Evolutionary conservation across 371 early-diverging fungal genomes (phyloP).

Genomic region (Saksenaea vasiformis): DNA sequence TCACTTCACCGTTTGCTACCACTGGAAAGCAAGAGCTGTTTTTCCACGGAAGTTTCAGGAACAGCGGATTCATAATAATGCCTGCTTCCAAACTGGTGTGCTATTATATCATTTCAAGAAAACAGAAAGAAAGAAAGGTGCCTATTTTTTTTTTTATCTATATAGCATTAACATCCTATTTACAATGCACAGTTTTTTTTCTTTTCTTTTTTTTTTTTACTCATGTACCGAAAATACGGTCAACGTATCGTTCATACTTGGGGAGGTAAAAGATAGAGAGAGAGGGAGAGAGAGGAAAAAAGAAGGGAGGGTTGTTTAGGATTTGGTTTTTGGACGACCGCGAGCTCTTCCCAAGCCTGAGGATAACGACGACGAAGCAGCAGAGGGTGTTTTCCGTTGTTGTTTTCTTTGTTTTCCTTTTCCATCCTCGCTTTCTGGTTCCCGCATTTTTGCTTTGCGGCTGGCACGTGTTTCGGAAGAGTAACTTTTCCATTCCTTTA

Average conservation of each 20-base stretch:
- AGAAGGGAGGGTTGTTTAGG: slow-evolving; percentile 9
- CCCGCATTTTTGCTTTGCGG: slow-evolving; percentile 33
- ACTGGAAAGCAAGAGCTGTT: no score
- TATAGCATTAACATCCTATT: no score
- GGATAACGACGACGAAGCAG: background rate
- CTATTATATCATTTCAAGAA: no score
- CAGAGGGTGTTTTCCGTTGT: background rate
- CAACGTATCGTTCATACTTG: background rate
- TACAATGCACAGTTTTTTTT: background rate
- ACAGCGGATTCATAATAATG: no score
- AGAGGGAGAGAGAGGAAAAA: background rate
- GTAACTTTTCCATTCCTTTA: slow-evolving; percentile 54
- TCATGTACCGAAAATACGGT: background rate
- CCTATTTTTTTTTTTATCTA: no score
- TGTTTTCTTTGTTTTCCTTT: slow-evolving; percentile 1
- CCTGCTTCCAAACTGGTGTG: no score
- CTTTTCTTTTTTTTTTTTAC: background rate
- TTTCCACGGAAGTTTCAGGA: no score
- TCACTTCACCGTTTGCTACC: no score
- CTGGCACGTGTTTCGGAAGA: slow-evolving; percentile 45
- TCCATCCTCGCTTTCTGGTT: slow-evolving; percentile 13
- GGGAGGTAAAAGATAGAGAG: background rate
- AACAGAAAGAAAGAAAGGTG: no score
- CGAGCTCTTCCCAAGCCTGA: slow-evolving; percentile 8
- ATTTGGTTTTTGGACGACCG: slow-evolving; percentile 11